Conservation (phyloP, 2,329 filamentous ascomycete species). For the Thielaviopsis populi region DNA sequence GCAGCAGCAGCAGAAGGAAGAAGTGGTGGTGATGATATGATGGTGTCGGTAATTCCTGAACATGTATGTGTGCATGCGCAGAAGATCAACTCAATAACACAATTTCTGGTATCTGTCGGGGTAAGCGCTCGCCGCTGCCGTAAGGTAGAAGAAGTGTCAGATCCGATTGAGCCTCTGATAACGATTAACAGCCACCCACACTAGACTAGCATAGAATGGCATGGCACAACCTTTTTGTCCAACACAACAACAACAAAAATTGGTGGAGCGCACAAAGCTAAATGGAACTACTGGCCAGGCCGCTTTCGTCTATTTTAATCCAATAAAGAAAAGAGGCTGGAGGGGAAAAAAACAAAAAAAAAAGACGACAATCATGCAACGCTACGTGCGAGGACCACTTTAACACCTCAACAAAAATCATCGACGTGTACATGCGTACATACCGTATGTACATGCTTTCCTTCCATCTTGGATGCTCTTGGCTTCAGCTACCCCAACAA, state of each 20-base stretch:
- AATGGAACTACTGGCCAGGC: not conserved
- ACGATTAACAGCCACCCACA: too few species aligned
- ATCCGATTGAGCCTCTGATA: not conserved
- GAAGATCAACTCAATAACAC: too few species aligned
- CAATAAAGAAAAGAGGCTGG: not conserved
- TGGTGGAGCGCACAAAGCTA: too few species aligned
- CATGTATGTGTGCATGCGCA: too few species aligned
- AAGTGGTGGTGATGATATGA: not conserved
- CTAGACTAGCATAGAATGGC: too few species aligned
- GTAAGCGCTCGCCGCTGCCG: not conserved
- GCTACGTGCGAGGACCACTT: not conserved
- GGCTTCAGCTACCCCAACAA: not conserved
- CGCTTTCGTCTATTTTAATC: not conserved
- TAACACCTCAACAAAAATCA: not conserved
- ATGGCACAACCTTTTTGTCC: too few species aligned
- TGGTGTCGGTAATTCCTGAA: too few species aligned
- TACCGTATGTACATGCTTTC: not conserved
- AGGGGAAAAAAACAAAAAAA: not conserved
- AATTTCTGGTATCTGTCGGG: too few species aligned
- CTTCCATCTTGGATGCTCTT: not conserved
- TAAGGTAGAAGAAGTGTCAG: not conserved
- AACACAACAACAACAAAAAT: too few species aligned
- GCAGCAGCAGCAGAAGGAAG: too few species aligned
- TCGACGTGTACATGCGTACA: not conserved
- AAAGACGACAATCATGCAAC: not conserved